Percentiles rank a stretch among this genome's conserved stretches.
Conservation (phyloP, 1,284 basidiomycete genomes). For the Meira miltonrushii region DNA sequence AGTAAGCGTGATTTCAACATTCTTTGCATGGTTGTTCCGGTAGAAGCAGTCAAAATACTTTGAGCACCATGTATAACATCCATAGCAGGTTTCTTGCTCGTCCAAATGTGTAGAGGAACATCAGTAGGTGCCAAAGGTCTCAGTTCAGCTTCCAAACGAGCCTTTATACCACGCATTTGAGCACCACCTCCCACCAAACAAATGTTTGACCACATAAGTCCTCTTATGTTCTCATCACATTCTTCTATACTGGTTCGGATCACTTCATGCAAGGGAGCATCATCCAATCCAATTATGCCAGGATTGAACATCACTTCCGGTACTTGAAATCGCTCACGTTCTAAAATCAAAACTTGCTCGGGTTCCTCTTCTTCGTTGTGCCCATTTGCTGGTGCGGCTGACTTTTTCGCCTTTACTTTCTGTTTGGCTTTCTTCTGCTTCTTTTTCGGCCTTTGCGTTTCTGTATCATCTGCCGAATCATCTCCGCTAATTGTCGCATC, state of each 20-base stretch:
- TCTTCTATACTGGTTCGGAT: conserved; percentile 68
- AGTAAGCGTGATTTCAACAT: background rate
- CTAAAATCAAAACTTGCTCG: conserved; percentile 78
- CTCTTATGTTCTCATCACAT: conserved; percentile 63
- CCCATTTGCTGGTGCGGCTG: background rate
- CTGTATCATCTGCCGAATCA: background rate
- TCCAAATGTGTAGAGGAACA: conserved; percentile 3
- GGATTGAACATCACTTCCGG: conserved; percentile 85
- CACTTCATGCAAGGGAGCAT: conserved; percentile 70
- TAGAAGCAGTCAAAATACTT: background rate
- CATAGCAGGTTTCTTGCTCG: background rate
- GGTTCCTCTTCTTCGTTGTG: conserved; percentile 49
- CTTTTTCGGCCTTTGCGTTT: background rate
- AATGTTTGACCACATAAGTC: conserved; percentile 90
- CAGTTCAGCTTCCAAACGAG: conserved; percentile 61
- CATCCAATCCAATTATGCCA: conserved; percentile 76
- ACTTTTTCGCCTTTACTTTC: conserved; percentile 8
- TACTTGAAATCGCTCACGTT: conserved; percentile 80
- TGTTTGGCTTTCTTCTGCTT: background rate
- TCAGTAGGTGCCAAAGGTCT: background rate
- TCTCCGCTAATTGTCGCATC: conserved; percentile 13
- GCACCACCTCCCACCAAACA: conserved; percentile 78
- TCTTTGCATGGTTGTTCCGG: background rate
- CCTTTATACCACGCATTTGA: conserved; percentile 67
- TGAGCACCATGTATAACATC: background rate